Conservation (phyloP, 345 rosid species). For the Euphorbia peplus region DNA sequence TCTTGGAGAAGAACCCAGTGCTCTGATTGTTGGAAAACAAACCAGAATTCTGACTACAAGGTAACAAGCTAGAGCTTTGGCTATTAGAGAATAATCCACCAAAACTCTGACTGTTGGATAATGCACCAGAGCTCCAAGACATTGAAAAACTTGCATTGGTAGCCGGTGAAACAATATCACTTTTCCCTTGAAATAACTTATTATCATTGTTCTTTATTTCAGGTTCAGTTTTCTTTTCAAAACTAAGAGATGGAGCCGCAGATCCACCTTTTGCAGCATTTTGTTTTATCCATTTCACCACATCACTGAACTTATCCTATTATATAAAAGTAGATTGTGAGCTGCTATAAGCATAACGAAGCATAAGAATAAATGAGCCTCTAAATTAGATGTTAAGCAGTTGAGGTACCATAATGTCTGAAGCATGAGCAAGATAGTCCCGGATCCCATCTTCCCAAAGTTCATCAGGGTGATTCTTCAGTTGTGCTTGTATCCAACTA, state of each 20-base stretch:
- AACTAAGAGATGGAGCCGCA: constrained; percentile 34
- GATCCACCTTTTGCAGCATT: constrained; percentile 52
- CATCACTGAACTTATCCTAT: constrained; percentile 85
- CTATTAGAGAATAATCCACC: constrained; percentile 21
- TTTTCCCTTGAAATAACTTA: constrained; percentile 36
- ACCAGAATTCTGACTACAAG: constrained; percentile 18
- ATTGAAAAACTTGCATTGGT: constrained; percentile 23
- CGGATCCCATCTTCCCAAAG: constrained; percentile 92
- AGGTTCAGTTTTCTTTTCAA: constrained; percentile 41
- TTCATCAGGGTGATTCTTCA: constrained; percentile 94
- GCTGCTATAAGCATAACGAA: neutral
- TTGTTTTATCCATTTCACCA: constrained; percentile 80
- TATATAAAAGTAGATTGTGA: constrained; percentile 6
- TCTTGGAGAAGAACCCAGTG: constrained; percentile 20
- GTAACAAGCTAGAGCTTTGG: constrained; percentile 14
- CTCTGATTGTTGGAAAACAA: constrained; percentile 13
- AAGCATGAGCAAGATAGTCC: constrained; percentile 78
- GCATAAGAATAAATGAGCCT: neutral
- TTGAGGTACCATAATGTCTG: constrained; percentile 58
- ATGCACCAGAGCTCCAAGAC: constrained; percentile 31
- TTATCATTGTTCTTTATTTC: constrained; percentile 41
- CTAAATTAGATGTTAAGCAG: neutral
- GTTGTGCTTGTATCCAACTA: constrained; percentile 93
- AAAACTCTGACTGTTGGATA: constrained; percentile 27
- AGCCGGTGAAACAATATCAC: constrained; percentile 27